Base-by-base conservation (phyloP, 176 grass and related monocot genomes). In the Ampelocalamus luodianensis region DNA sequence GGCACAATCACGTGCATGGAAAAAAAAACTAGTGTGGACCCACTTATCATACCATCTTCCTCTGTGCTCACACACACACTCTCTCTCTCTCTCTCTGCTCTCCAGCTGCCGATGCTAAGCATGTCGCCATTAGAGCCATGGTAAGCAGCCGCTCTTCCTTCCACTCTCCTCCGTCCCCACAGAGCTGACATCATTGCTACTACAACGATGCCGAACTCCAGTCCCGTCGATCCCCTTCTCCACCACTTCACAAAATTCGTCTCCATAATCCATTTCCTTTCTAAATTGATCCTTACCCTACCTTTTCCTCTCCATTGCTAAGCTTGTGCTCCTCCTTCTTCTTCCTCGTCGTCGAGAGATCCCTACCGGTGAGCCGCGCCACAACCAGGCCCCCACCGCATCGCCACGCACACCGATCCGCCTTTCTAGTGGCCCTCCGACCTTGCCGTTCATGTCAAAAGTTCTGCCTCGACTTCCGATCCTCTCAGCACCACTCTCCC, bases 351-450 rank as follows among this genome's bases (percentile, higher is more conserved):
- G 5, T 18, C 50, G 0, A 16, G 50, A 53, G 16, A 16, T 53
- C 50, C 16, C 1, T 53, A 6, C 14, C 5, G 5, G 5, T 1
- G 0, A 18, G 16, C 16, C 0, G 5, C 5, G 1, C 16, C 16
- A 53, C 5, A 0, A 1, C 5, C 5, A 0, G 1, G 16, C 16
- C 16, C 16, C 18, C 50, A 53, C 50, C 1, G 0, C 4, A 5
- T 53, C 50, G 4, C 1, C 5, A 1, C 1, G 0, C 50, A 53
- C 50, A 53, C 1, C 5, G 0, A 53, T 18, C 50, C 17, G 2
- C 1, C 16, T 53, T 53, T 53, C 16, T 53, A 18, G 16, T 53
- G 50, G 1, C 16, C 5, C 2, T 1, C 16, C 5, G 0, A 53
- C 50, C 16, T 18, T 9, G 0, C n/a, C 54, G 4, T 58, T n/a